These are phyloP conservation scores for Lachnellula occidentalis DNA, from an alignment of 2,329 filamentous ascomycete species.

Conservation along the genomic window DNA sequence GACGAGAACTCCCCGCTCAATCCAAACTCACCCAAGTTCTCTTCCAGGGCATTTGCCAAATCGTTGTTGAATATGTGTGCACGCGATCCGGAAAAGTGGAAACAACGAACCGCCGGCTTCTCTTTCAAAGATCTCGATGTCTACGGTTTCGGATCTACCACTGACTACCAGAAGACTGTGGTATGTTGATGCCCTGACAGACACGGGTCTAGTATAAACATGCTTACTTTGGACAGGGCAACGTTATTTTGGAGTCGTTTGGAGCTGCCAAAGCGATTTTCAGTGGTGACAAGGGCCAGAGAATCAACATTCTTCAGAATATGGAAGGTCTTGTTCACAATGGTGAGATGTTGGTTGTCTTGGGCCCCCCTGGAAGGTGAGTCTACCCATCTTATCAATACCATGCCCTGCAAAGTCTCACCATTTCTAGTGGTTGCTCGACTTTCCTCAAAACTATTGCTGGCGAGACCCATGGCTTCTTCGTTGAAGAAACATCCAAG, in stretches of 20 bases:
- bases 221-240: conserved; percentile 30
- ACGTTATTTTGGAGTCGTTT: conserved; percentile 48
- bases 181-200: neutral
- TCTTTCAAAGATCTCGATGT: conserved; percentile 64
- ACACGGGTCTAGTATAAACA: neutral
- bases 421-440: conserved; percentile 49
- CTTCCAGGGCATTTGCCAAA: conserved; percentile 52
- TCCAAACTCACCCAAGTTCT: conserved; percentile 47
- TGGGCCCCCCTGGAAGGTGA: conserved; percentile 62
- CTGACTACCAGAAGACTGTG: conserved; percentile 66
- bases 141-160: conserved; percentile 60
- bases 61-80: conserved; percentile 48
- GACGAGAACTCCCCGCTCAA: conserved; percentile 44
- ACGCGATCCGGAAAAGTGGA: conserved; percentile 48
- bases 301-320: conserved; percentile 47
- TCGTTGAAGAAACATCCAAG: conserved; percentile 43
- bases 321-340: conserved; percentile 60
- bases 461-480: conserved; percentile 50
- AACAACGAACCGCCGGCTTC: conserved; percentile 53
- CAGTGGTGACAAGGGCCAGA: conserved; percentile 42
- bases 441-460: conserved; percentile 60
- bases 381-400: conserved; percentile 17
- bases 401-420: neutral
- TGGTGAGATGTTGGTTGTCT: conserved; percentile 63
- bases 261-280: conserved; percentile 42